Base-by-base conservation (phyloP, 345 rosid genomes). In the Populus euphratica region DNA sequence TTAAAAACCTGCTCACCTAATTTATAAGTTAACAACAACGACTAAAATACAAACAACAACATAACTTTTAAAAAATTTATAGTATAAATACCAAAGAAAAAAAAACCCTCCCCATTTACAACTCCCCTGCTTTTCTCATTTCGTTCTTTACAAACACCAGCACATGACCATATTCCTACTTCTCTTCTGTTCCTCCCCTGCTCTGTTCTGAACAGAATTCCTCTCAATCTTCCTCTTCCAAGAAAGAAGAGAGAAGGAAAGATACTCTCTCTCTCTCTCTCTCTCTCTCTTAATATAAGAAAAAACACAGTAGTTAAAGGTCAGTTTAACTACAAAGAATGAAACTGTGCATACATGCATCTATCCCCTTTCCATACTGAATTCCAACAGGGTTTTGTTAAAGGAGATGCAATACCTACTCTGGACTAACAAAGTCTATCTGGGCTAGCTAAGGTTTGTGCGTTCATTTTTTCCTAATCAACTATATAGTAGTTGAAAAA, bases 261-360 rank as follows among this genome's bases (percentile, higher is more conserved):
- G 20, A n/a, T 38, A 4, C 17, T 8, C 18, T 20, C 68, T 25
- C 38, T 33, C 61, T 52, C 61, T 2, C 61, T 21, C 61, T 7
- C 62, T n/a, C 63, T n/a, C 61, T n/a, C 63, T n/a, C 39, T 17
- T 47, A 47, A 21, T 1, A 36, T 43, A 70, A 44, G 49, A 71
- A 69, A 62, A 77, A 62, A 78, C 35, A 76, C 44, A 36, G 73
- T 56, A 18, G 79, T 76, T 76, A 39, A 66, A 39, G 29, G 68
- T 56, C 81, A 39, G 81, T 41, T 73, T 68, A 52, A 52, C 77
- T 23, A 25, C 77, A 73, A 52, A n/a, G 63, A 59, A 5, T 23
- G 27, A 23, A n/a, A 59, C 63, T n/a, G 10, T 2, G 62, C 27
- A 56, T 8, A 56, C 25, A 56, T 8, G 63, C 29, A 23, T 10